Percentiles rank a stretch among this genome's conserved stretches.
These are phyloP conservation scores for Arabidopsis lyrata DNA, from an alignment of 441 rosid genomes.

Conservation along the genomic window DNA sequence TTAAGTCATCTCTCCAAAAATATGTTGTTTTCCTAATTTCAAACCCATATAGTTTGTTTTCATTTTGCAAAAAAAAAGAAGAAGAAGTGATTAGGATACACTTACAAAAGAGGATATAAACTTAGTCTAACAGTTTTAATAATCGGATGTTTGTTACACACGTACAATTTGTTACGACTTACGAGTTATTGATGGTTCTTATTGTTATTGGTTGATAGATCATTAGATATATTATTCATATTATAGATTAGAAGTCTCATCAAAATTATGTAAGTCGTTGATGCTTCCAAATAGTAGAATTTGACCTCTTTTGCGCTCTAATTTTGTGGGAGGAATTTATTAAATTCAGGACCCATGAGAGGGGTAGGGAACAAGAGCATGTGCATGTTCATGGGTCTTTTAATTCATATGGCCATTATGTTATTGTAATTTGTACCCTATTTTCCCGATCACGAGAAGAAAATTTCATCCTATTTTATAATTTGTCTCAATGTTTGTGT, in stretches of 20 bases:
- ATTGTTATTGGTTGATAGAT: conserved; percentile 17
- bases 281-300: conserved; percentile 33
- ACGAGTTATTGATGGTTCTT: conserved; percentile 3
- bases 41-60: not conserved
- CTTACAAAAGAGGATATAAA: not conserved
- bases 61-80: not conserved
- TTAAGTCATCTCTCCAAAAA: conserved; percentile 5
- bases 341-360: conserved; percentile 42
- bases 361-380: conserved; percentile 70
- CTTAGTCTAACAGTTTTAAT: not conserved
- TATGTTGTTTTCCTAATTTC: conserved; percentile 19
- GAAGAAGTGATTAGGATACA: not conserved
- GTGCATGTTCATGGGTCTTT: conserved; percentile 67
- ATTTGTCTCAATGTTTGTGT: conserved; percentile 40
- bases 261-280: conserved; percentile 1
- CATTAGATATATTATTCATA: not conserved
- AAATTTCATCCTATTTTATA: conserved; percentile 19
- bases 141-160: not conserved
- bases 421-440: conserved; percentile 40
- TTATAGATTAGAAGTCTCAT: conserved; percentile 2
- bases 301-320: conserved; percentile 40
- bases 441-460: conserved; percentile 40
- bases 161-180: conserved; percentile 3
- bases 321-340: conserved; percentile 42
- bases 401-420: conserved; percentile 59